Evolutionary conservation across 345 rosid species (phyloP).

Genomic region (Gossypium australe): DNA sequence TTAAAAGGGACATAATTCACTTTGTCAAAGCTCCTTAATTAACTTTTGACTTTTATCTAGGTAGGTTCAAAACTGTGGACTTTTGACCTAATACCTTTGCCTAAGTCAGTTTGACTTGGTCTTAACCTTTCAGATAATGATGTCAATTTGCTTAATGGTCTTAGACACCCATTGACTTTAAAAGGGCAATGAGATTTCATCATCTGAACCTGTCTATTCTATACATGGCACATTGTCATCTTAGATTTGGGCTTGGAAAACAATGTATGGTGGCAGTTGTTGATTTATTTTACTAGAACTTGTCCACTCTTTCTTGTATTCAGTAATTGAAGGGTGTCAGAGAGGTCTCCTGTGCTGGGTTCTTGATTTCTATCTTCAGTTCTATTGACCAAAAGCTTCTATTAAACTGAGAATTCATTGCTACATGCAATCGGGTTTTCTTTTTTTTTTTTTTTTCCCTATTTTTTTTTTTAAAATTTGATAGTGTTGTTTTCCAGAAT

Average conservation of each 20-base stretch:
- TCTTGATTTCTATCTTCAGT: neutral
- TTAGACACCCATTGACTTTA: neutral
- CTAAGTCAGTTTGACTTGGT: constrained; percentile 29
- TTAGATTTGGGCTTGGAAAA: neutral
- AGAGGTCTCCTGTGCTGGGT: neutral
- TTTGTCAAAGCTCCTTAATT: constrained; percentile 28
- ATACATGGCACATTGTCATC: neutral
- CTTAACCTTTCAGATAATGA: neutral
- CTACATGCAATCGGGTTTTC: neutral
- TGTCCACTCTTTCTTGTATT: neutral
- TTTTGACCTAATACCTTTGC: neutral
- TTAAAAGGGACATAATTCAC: constrained; percentile 12
- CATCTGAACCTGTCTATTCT: neutral
- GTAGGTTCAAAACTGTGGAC: neutral
- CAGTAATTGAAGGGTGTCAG: neutral
- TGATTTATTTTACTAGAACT: neutral
- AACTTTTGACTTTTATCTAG: constrained; percentile 16
- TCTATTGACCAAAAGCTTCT: neutral
- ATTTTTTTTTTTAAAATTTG: neutral
- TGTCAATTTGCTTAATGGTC: neutral
- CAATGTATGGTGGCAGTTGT: neutral
- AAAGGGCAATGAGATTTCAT: neutral
- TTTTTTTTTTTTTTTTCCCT: neutral
- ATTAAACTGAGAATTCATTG: constrained; percentile 9
- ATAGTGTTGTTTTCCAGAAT: neutral